Conservation (phyloP, 371 early-diverging fungal species). For the Parasitella parasitica region DNA sequence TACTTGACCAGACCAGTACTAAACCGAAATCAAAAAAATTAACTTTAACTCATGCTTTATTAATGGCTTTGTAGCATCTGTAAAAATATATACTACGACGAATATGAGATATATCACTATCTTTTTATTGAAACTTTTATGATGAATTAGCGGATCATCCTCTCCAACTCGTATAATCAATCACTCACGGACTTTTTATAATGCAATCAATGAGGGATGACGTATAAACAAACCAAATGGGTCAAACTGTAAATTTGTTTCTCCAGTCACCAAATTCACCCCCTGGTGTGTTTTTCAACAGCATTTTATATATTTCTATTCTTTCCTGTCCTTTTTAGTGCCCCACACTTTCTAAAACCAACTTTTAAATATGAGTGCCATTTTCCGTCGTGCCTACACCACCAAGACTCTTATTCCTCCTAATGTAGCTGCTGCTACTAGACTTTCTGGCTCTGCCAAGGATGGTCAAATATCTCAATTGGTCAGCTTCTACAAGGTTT, state of each 20-base stretch:
- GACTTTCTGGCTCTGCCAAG: conserved; percentile 42
- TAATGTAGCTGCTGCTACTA: conserved; percentile 53
- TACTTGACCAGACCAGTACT: too few species aligned
- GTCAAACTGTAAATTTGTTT: too few species aligned
- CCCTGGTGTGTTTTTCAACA: conserved; percentile 9
- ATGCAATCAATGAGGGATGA: too few species aligned
- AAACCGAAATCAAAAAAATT: too few species aligned
- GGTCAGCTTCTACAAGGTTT: conserved; percentile 56
- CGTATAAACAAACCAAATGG: neutral
- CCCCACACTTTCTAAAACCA: conserved; percentile 3
- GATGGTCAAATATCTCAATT: conserved; percentile 45
- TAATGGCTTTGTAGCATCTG: too few species aligned
- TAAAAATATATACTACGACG: too few species aligned
- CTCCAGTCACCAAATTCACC: neutral
- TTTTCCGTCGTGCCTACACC: conserved; percentile 56
- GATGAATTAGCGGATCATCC: too few species aligned
- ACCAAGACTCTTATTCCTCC: conserved; percentile 58
- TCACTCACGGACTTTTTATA: neutral
- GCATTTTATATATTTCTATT: conserved; percentile 4
- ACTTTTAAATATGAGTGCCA: conserved; percentile 37
- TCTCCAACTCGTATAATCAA: too few species aligned
- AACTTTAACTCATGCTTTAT: too few species aligned
- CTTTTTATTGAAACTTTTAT: too few species aligned
- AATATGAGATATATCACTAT: too few species aligned
- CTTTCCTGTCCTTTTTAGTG: neutral